Base-by-base conservation (phyloP, 2,329 filamentous ascomycete species). In the Capronia coronata region DNA sequence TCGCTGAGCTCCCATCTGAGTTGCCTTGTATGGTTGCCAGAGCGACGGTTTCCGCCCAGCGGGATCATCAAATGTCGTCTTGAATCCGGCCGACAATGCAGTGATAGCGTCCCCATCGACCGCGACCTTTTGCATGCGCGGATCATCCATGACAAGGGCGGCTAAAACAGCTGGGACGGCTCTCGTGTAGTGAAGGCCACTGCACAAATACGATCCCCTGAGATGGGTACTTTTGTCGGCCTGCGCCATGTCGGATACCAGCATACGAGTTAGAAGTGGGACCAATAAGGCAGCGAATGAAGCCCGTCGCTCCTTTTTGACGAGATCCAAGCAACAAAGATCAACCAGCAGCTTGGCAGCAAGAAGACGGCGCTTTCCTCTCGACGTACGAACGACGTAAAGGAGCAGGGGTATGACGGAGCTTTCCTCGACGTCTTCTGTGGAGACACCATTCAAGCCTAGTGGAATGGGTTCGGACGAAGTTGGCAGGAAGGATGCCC, bases 41-140 rank as follows among this genome's bases (percentile, higher is more conserved):
- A 54, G 43, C 22, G 35, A 46, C 43, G n/a, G 38, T 46, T 43
- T 51, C n/a, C 59, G 65, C 22, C 77, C 71, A 1, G 71, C 62
- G 3, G 79, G 68, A 8, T 75, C 74, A 54, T 85, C 82, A 59
- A 84, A 86, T 1, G 80, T 79, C 60, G 77, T 75, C 62, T 84
- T 85, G 18, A 87, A 67, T 51, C 84, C 73, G 47, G 79, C 75
- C 11, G 82, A 78, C 13, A 87, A 70, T 46, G 75, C 75, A 46
- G 77, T 78, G 46, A 86, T 75, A 9, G 79, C 77, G 47, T 73
- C 74, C 39, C 79, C 79, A 52, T 96, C 87, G 37, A 83, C 84
- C 0, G 89, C 88, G 30, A 87, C 83, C 60, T 83, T 86, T 67
- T 97, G 91, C 46, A 97, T 74, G 51, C 79, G 76, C 52, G 85